Evolutionary conservation across 2,329 filamentous ascomycete genomes (phyloP).

Genomic region (Pseudogymnoascus pannorum): DNA sequence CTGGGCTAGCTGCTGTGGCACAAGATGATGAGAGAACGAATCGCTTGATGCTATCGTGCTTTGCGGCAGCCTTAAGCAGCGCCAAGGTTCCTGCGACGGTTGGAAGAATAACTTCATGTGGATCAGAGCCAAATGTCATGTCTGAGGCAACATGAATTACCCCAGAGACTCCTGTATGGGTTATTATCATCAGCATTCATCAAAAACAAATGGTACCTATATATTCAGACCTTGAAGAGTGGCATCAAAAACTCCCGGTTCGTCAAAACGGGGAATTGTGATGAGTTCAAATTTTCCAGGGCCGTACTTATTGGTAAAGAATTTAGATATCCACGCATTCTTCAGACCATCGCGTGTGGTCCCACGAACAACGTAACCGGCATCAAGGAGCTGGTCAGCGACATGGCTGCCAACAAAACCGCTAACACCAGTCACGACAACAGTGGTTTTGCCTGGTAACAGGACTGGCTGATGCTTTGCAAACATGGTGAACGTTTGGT

Average conservation of each 20-base stretch:
- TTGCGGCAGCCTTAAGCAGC: conserved; percentile 1
- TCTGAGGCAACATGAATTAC: conserved; percentile 10
- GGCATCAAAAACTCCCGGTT: conserved; percentile 31
- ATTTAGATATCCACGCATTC: conserved; percentile 30
- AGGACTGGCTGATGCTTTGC: background rate
- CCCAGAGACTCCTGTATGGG: background rate
- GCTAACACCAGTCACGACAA: conserved; percentile 39
- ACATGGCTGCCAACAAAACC: conserved; percentile 40
- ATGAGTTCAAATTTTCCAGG: conserved; percentile 32
- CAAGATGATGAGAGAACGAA: conserved; percentile 32
- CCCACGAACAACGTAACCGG: conserved; percentile 38
- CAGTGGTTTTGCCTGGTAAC: background rate
- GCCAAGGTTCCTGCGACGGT: background rate
- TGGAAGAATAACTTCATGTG: background rate
- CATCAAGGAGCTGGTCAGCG: conserved; percentile 33
- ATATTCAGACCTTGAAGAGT: background rate
- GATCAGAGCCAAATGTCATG: background rate
- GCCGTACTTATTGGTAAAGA: conserved; percentile 18
- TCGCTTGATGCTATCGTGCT: conserved; percentile 20
- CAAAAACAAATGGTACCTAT: background rate
- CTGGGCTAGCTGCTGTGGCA: conserved; percentile 11
- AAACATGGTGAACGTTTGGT: background rate
- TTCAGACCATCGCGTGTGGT: conserved; percentile 33
- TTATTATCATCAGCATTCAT: background rate
- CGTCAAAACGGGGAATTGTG: conserved; percentile 33